A percentile compares a stretch with the other conserved stretches of the same genome.
phyloP scores from a whole-genome alignment of 108 stramenopile species.

The Skeletonema costatum region DNA sequence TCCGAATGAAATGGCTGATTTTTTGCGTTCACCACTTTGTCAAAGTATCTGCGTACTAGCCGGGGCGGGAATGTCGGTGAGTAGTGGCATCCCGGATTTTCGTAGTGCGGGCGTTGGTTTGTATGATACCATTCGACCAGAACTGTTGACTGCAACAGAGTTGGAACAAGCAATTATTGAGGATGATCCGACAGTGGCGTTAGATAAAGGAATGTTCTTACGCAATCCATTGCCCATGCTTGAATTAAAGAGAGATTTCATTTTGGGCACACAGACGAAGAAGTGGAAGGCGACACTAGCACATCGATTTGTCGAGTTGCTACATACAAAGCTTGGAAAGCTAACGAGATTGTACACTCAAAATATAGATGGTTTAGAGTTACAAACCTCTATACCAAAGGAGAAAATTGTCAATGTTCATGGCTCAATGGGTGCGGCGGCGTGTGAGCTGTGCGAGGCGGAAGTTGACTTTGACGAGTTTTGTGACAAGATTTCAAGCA shows the following conservation, averaged over 20 bases:
- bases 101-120: slow-evolving; percentile 55
- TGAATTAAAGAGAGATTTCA: slow-evolving; percentile 83
- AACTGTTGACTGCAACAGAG: slow-evolving; percentile 55
- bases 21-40: slow-evolving; percentile 33
- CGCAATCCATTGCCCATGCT: slow-evolving; percentile 85
- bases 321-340: slow-evolving; percentile 66
- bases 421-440: slow-evolving; percentile 83
- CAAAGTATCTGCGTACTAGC: slow-evolving; percentile 69
- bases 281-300: slow-evolving; percentile 82
- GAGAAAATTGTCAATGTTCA: slow-evolving; percentile 83
- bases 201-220: slow-evolving; percentile 76
- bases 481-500: slow-evolving; percentile 46
- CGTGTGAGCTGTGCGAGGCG: slow-evolving; percentile 74
- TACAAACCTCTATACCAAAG: slow-evolving; percentile 61
- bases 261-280: slow-evolving; percentile 68
- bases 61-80: slow-evolving; percentile 73
- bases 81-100: slow-evolving; percentile 83
- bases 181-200: slow-evolving; percentile 59
- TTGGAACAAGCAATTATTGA: slow-evolving; percentile 50
- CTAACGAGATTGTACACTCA: slow-evolving; percentile 61
- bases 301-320: slow-evolving; percentile 85
- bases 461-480: slow-evolving; percentile 65
- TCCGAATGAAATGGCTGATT: slow-evolving; percentile 43
- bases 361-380: slow-evolving; percentile 72
- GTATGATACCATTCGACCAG: slow-evolving; percentile 60